Evolutionary conservation across 345 rosid species (phyloP), one percentile per base, ranked within the genome.

Genomic region (Salix dunnii): DNA sequence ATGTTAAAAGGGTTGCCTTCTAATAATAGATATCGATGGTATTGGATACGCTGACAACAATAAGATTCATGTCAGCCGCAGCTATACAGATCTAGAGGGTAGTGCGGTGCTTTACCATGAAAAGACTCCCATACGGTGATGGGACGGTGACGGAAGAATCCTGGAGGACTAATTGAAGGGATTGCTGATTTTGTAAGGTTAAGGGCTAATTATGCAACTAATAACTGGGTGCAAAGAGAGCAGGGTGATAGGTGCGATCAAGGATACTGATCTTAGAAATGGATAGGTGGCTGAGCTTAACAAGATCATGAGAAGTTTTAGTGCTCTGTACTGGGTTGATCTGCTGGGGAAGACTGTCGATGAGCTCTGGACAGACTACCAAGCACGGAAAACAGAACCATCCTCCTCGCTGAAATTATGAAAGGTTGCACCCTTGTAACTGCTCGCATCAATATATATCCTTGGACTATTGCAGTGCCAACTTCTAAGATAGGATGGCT

Each of bases 231-330:
- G 46, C 13, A 79, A 21, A 82, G 96, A 0, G 94, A 93, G 13
- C 74, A 84, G 51, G 92, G 97, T 0, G 51, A 85, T 49, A 76
- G 83, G 66, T 93, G 94, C 94, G 91, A 93, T 35, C 88, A 90
- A 27, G 93, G 96, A 0, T 70, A 80, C 86, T 60, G 78, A 70
- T 60, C 42, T 87, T 18, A 87, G 78, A 66, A 80, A 84, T 70
- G 93, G 92, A 17, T 91, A 90, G 21, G 97, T 89, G 62, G 94
- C 91, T 0, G 87, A 89, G 21, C 82, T 90, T 18, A 89, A 91
- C 76, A 79, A 82, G 83, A 91, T 82, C 84, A 91, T 90, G 93
- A 88, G 80, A 66, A 88, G 85, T 0, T 91, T 87, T 10, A 87
- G 79, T 49, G 83, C 72, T 11, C 11, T 21, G 20, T 91, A 65